phyloP scores from a whole-genome alignment of 345 rosid species.

The Camelina hispida region DNA sequence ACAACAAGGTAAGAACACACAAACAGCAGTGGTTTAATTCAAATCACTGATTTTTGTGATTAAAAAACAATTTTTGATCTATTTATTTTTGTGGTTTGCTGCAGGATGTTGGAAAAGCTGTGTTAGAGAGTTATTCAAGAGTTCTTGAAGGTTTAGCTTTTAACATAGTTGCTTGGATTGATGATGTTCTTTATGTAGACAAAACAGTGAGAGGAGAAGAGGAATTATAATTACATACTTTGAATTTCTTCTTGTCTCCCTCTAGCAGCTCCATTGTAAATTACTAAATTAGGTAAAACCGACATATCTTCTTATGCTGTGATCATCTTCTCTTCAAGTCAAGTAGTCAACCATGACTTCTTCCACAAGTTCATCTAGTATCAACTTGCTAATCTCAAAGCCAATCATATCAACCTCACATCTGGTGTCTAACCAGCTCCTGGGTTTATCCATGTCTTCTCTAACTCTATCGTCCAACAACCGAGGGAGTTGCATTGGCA shows the following conservation, averaged over 20 bases:
- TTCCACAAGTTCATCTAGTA: conserved; percentile 66
- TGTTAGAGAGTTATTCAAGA: conserved; percentile 89
- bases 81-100: conserved; percentile 30
- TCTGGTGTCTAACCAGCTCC: conserved; percentile 63
- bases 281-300: not conserved
- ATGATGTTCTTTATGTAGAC: conserved; percentile 79
- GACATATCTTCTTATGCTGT: not conserved
- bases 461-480: conserved; percentile 65
- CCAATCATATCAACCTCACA: conserved; percentile 54
- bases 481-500: conserved; percentile 53
- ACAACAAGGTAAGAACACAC: conserved; percentile 58
- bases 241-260: not conserved
- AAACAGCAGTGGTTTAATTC: not conserved
- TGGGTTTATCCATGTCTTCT: conserved; percentile 66
- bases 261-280: too few species aligned
- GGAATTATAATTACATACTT: not conserved
- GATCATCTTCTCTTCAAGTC: conserved; percentile 26
- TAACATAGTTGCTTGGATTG: conserved; percentile 90
- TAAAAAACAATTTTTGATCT: not conserved
- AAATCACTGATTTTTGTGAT: not conserved
- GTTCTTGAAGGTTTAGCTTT: conserved; percentile 95
- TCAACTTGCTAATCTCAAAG: conserved; percentile 57
- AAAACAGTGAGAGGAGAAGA: conserved; percentile 49
- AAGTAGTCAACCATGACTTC: conserved; percentile 46
- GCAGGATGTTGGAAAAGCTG: conserved; percentile 95